Evolutionary conservation across 1,284 basidiomycete species (phyloP).

Genomic region (Austroboletus niveus): DNA sequence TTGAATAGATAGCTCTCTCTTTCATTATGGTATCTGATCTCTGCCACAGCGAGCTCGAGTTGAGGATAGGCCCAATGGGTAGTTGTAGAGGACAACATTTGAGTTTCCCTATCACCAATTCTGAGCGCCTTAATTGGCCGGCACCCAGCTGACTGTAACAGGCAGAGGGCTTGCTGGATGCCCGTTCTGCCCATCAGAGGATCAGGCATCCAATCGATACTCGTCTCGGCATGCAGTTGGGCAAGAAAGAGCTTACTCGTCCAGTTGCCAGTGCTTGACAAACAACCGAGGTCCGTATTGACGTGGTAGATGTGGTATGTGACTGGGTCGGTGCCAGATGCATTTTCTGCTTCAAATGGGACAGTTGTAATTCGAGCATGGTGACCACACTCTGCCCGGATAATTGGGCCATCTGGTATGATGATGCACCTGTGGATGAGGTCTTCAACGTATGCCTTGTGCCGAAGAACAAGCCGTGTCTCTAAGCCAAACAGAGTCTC

Average conservation of each 20-base stretch:
- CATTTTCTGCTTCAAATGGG: too few relatives aligned
- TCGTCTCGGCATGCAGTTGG: constrained; percentile 47
- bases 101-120: too few relatives aligned
- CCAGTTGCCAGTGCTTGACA: constrained; percentile 35
- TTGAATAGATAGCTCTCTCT: not conserved
- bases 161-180: constrained; percentile 43
- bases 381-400: constrained; percentile 1
- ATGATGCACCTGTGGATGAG: constrained; percentile 32
- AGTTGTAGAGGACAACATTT: not conserved
- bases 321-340: constrained; percentile 1
- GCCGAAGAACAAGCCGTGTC: constrained; percentile 40
- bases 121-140: constrained; percentile 38
- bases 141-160: constrained; percentile 38
- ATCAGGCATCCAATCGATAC: constrained; percentile 35
- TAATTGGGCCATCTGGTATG: constrained; percentile 22
- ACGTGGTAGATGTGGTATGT: constrained; percentile 39
- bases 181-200: constrained; percentile 45
- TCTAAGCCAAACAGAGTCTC: not conserved
- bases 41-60: not conserved
- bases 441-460: constrained; percentile 9
- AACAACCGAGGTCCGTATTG: constrained; percentile 38
- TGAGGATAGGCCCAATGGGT: not conserved
- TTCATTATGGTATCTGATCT: not conserved
- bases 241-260: constrained; percentile 38
- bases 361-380: constrained; percentile 28